These are phyloP conservation scores for Lactifluus hygrophoroides DNA, from an alignment of 768 basidiomycete species.

Conservation along the genomic window DNA sequence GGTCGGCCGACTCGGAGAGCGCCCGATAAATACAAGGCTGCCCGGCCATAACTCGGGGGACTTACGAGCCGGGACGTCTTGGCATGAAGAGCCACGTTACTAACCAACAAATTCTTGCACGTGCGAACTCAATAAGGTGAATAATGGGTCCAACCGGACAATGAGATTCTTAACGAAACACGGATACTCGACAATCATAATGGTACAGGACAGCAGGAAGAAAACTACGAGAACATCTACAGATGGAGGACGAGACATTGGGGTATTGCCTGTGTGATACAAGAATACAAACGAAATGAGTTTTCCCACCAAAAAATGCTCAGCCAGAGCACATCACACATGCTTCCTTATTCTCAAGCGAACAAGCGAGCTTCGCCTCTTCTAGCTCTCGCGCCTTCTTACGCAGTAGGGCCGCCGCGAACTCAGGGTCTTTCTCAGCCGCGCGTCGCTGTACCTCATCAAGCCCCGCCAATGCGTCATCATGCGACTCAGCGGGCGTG, in stretches of 20 bases:
- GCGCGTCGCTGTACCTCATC: conserved; percentile 45
- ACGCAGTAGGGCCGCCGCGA: conserved; percentile 65
- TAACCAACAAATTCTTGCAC: too few relatives aligned
- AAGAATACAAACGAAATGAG: neutral
- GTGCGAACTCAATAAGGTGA: too few relatives aligned
- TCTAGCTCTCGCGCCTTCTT: conserved; percentile 68
- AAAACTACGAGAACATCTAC: neutral
- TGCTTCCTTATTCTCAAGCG: conserved; percentile 89
- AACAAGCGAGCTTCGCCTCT: conserved; percentile 75
- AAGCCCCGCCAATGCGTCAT: conserved; percentile 30
- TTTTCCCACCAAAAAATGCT: too few relatives aligned
- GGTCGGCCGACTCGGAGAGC: too few relatives aligned
- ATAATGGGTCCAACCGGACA: neutral
- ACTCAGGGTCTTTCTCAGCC: conserved; percentile 61
- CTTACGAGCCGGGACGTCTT: too few relatives aligned
- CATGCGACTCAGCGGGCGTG: conserved; percentile 18
- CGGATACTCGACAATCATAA: neutral
- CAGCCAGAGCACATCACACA: conserved; percentile 88
- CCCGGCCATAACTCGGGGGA: too few relatives aligned
- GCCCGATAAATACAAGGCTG: too few relatives aligned
- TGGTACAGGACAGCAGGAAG: neutral
- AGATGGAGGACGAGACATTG: neutral
- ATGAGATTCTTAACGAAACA: neutral
- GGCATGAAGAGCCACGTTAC: too few relatives aligned
- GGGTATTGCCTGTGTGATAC: neutral